Conservation (phyloP, 345 rosid genomes). For the Camelina sativa region DNA sequence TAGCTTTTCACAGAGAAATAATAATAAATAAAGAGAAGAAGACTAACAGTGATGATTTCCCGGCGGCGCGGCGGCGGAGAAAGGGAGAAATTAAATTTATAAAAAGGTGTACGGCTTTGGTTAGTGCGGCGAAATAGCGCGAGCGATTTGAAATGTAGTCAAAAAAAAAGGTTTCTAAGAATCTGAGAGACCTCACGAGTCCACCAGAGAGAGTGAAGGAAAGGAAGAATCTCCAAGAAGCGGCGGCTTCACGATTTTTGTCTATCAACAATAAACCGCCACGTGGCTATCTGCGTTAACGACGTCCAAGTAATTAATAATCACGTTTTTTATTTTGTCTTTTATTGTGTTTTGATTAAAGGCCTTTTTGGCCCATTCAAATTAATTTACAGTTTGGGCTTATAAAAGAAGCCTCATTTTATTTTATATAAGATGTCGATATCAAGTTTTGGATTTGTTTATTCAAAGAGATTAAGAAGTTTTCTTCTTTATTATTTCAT, state of each 20-base stretch:
- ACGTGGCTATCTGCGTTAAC: conserved; percentile 30
- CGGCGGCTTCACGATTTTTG: conserved; percentile 40
- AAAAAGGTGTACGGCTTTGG: conserved; percentile 9
- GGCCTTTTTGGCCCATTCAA: conserved; percentile 11
- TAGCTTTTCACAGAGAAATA: not conserved
- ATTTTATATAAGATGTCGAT: not conserved
- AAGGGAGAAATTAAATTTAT: too few species aligned
- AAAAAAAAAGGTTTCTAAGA: conserved; percentile 23
- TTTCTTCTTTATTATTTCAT: too few species aligned
- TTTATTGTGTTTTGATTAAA: not conserved
- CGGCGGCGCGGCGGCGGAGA: not conserved
- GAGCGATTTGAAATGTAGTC: conserved; percentile 33
- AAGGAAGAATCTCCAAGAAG: conserved; percentile 19
- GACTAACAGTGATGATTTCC: not conserved
- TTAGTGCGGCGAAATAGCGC: not conserved
- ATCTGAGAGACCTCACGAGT: conserved; percentile 20
- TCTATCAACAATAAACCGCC: conserved; percentile 19
- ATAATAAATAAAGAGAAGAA: not conserved
- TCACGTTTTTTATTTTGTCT: conserved; percentile 10
- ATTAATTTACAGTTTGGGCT: conserved; percentile 12
- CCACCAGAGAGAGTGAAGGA: conserved; percentile 2
- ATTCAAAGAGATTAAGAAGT: not conserved
- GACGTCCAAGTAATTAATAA: not conserved
- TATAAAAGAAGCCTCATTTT: not conserved
- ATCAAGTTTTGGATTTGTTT: too few species aligned